A percentile compares a stretch with the other conserved stretches of the same genome.
Evolutionary conservation across 352 stramenopile species (phyloP).

Genomic region (Phytopythium oedochilum): DNA sequence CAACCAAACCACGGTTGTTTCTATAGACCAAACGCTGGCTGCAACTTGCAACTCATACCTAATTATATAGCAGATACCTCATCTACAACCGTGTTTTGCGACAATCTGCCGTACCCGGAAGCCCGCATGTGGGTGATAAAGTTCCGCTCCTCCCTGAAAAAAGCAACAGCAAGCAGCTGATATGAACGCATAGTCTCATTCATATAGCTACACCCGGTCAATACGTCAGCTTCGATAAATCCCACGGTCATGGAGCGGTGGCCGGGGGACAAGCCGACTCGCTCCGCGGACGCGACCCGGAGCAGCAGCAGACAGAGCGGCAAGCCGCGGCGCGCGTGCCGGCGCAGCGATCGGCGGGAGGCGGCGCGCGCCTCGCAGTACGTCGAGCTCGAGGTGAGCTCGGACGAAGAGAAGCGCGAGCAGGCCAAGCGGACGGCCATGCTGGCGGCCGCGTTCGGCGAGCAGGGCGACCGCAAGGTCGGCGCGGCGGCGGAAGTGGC

Average conservation of each 20-base stretch:
- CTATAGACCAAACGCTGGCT: no score
- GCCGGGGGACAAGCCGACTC: neutral
- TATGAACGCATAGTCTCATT: neutral
- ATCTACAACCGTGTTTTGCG: neutral
- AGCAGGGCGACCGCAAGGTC: neutral
- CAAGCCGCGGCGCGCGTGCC: neutral
- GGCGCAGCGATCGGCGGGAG: conserved; percentile 6
- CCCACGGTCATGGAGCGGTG: neutral
- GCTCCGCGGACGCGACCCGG: neutral
- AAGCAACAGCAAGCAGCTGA: neutral
- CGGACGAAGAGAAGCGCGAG: conserved; percentile 15
- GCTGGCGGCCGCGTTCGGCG: conserved; percentile 21
- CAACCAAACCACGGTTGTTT: neutral
- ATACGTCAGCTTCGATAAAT: neutral
- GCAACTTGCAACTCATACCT: no score
- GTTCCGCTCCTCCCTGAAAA: neutral
- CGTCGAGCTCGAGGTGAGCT: conserved; percentile 30
- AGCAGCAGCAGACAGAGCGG: neutral
- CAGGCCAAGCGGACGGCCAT: conserved; percentile 14
- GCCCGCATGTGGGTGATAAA: neutral
- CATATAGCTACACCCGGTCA: neutral
- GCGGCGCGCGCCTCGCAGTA: conserved; percentile 9
- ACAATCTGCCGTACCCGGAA: neutral
- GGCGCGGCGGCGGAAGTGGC: neutral
- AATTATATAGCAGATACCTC: no score